Conservation (phyloP, 352 stramenopile genomes). For the Globisporangium emineosum region DNA sequence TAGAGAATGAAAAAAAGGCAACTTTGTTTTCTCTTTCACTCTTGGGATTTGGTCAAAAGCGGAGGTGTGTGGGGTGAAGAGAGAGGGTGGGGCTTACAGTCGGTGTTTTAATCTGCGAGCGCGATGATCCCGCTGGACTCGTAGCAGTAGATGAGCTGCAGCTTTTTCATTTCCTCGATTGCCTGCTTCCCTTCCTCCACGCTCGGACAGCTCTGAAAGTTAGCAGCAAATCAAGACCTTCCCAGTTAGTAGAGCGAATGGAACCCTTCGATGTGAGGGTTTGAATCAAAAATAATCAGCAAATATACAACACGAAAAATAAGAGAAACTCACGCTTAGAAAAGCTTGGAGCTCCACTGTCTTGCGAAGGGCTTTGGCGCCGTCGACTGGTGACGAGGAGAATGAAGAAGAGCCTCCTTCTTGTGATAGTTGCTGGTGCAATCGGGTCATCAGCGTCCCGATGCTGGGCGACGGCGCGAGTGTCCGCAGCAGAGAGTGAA, state of each 20-base stretch:
- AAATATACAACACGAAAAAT: slow-evolving; percentile 9
- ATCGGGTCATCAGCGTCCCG: slow-evolving; percentile 68
- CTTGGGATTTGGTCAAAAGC: not conserved
- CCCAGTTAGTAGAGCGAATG: slow-evolving; percentile 23
- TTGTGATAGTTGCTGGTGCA: slow-evolving; percentile 66
- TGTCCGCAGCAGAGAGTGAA: slow-evolving; percentile 65
- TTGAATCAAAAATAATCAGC: not conserved
- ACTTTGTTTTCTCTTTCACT: slow-evolving; percentile 9
- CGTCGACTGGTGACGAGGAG: slow-evolving; percentile 5
- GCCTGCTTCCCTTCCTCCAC: slow-evolving; percentile 63
- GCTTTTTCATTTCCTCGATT: slow-evolving; percentile 76
- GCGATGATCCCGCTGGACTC: slow-evolving; percentile 74
- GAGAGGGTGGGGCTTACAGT: not conserved
- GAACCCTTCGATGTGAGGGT: not conserved
- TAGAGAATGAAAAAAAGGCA: slow-evolving; percentile 11
- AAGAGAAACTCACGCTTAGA: slow-evolving; percentile 41
- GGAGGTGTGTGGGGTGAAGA: not conserved
- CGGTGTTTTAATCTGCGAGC: slow-evolving; percentile 44
- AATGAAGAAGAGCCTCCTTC: slow-evolving; percentile 23
- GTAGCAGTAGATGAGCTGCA: slow-evolving; percentile 81
- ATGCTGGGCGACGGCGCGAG: slow-evolving; percentile 55
- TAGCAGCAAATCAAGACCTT: slow-evolving; percentile 6
- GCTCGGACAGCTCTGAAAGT: slow-evolving; percentile 66
- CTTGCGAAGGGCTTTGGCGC: slow-evolving; percentile 36
- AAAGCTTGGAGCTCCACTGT: slow-evolving; percentile 63